Evolutionary conservation across 2,329 filamentous ascomycete species (phyloP), one percentile per base, ranked within the genome.

Genomic region (Pseudogymnoascus sp.): DNA sequence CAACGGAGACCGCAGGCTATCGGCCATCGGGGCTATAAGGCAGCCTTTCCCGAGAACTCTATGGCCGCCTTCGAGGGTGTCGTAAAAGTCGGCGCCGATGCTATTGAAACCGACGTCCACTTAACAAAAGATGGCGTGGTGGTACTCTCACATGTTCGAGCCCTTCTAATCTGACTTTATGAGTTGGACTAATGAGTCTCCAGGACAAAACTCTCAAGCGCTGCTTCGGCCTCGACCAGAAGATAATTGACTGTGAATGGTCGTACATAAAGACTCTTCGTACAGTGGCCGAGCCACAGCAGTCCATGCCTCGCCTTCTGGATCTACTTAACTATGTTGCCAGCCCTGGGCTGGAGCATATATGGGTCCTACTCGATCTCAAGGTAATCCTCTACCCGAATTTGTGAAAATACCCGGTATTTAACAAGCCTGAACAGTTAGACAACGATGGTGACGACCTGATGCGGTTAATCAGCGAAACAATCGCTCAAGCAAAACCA

Each of bases 361-460:
- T 92, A 8, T 96, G 92, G 92, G 67, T 94, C 5, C 73, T 96
- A 62, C 76, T 97, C 3, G 92, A 97, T 71, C 89, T 97, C 71
- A 97, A 96, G 77, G 85, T 89, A 72, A 18, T 68, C 63, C 56
- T 45, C 38, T 30, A 26, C 26, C 35, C 3, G 12, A 5, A 56
- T 13, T 19, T 57, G n/a, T 8, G 19, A 26, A 55, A 15, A 5
- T 52, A 1, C 45, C 41, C 59, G 23, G 9, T 12, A 30, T 30
- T 12, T 59, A 37, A 52, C 61, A 57, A 26, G 9, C n/a, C 1
- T 13, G 8, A 18, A 38, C 63, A 88, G 84, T 78, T 83, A 23
- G 84, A 90, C 67, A 88, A 92, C 68, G 76, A 88, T 63, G 75
- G 88, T 0, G 79, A 85, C 13, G 78, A 83, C 39, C 78, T 96